A percentile compares a stretch with the other conserved stretches of the same genome.
phyloP scores from a whole-genome alignment of 192 early-diverging fungal species.

The Coemansia sp. region DNA sequence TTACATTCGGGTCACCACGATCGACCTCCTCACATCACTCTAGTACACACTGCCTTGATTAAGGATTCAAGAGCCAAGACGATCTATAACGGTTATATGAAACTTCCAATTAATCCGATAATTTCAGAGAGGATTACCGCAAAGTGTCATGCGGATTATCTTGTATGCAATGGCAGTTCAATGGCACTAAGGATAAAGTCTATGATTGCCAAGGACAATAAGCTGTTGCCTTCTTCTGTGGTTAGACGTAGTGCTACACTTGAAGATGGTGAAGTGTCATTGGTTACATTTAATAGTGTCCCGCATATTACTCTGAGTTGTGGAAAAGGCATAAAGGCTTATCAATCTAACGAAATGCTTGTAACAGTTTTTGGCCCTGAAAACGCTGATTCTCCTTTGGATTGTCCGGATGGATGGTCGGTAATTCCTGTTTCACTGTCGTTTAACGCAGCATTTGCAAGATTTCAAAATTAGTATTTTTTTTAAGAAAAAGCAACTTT shows the following conservation, averaged over 20 bases:
- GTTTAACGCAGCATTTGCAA: conserved; percentile 32
- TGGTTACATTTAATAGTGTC: conserved; percentile 25
- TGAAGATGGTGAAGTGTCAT: neutral
- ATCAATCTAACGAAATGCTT: conserved; percentile 42
- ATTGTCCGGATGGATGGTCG: conserved; percentile 31
- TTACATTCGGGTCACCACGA: conserved; percentile 6
- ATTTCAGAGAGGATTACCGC: conserved; percentile 2
- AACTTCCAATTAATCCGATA: neutral
- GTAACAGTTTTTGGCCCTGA: conserved; percentile 40
- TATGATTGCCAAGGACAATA: conserved; percentile 11
- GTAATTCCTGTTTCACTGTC: conserved; percentile 37
- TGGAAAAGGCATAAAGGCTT: conserved; percentile 27
- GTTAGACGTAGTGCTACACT: neutral
- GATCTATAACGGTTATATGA: conserved; percentile 31
- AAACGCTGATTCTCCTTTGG: conserved; percentile 21
- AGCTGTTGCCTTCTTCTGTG: conserved; percentile 11
- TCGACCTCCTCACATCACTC: conserved; percentile 54
- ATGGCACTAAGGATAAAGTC: conserved; percentile 44
- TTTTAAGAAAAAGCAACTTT: neutral
- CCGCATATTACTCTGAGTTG: conserved; percentile 47
- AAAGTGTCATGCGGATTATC: conserved; percentile 46
- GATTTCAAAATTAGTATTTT: conserved; percentile 25
- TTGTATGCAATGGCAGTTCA: conserved; percentile 54
- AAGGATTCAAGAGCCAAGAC: conserved; percentile 23
- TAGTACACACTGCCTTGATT: conserved; percentile 44